Evolutionary conservation across 73 alveolate species (phyloP), one percentile per base, ranked within the genome.

Genomic region (Paramecium sonneborni): DNA sequence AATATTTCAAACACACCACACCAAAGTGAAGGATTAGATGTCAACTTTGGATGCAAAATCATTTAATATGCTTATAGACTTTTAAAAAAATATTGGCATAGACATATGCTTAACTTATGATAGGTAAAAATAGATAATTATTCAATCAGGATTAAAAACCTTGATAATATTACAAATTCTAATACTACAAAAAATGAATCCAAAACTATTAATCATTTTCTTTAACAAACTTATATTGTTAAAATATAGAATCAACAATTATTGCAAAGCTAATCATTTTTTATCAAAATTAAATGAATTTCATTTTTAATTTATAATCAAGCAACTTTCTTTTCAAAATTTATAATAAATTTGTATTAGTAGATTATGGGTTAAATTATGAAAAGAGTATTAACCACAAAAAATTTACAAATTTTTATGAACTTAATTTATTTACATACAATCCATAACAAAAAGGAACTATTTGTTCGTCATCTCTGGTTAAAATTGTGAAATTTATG

Each of bases 101-200:
- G 98, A 96, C 34, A 95, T 96, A 57, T 93, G 96, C 35, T 95
- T 95, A 85, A 94, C 93, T 28, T 95, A 86, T 92, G 98, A 97
- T 10, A 97, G 98, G 2, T 56, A 92, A 86, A 58, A 74, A 93
- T 38, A 93, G 95, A 58, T 92, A 91, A 58, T 79, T 95, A 12
- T 95, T 89, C 67, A 93, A 95, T 86, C 93, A 85, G 18, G 93
- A 95, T 24, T 72, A 52, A 41, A 58, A 89, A 30, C 94, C 94
- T 3, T 69, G 44, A 24, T 23, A 69, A 28, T 88, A 86, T 92
- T 85, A 92, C 15, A 91, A 94, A 68, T 69, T 72, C 57, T 95
- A 91, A 56, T 86, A 95, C 37, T 93, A 95, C 87, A 95, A 95
- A 76, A 28, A 48, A 18, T 56, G 92, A 93, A 26, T 57, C 85